Evolutionary conservation across 371 early-diverging fungal genomes (phyloP).

Genomic region (Conidiobolus incongruus): DNA sequence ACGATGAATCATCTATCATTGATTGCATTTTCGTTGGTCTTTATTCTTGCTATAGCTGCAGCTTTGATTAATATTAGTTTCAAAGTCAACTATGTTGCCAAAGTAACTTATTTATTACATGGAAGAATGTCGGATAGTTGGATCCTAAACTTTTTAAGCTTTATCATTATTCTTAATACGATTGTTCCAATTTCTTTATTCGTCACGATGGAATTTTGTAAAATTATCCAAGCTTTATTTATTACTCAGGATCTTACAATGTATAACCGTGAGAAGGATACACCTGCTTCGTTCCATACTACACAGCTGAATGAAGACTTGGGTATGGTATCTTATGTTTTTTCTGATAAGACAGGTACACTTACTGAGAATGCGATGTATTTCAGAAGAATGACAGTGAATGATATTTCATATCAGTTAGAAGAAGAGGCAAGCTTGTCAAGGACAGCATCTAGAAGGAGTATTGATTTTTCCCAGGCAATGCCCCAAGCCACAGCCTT

Average conservation of each 20-base stretch:
- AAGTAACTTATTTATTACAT: too few species aligned
- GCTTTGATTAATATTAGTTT: conserved; percentile 11
- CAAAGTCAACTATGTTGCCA: conserved; percentile 5
- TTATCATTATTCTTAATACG: conserved; percentile 55
- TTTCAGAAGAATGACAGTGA: conserved; percentile 36
- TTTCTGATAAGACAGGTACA: conserved; percentile 90
- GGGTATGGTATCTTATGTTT: conserved; percentile 85
- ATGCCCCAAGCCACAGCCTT: too few species aligned
- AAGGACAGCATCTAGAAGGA: too few species aligned
- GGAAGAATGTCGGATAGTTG: too few species aligned
- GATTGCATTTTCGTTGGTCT: conserved; percentile 26
- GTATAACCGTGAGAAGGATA: conserved; percentile 50
- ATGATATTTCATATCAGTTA: too few species aligned
- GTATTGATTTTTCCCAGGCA: too few species aligned
- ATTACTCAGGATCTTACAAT: conserved; percentile 50
- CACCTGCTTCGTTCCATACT: conserved; percentile 57
- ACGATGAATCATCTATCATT: conserved; percentile 37
- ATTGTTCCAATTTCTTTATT: conserved; percentile 53
- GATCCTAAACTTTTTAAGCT: conserved; percentile 28
- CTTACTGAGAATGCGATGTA: conserved; percentile 64
- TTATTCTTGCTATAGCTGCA: conserved; percentile 19
- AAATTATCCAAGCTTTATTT: conserved; percentile 41
- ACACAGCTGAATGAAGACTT: conserved; percentile 77
- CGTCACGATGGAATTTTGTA: conserved; percentile 46
- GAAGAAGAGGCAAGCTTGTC: too few species aligned